Evolutionary conservation across 2,329 filamentous ascomycete genomes (phyloP).

Genomic region (Pseudogymnoascus sp.): DNA sequence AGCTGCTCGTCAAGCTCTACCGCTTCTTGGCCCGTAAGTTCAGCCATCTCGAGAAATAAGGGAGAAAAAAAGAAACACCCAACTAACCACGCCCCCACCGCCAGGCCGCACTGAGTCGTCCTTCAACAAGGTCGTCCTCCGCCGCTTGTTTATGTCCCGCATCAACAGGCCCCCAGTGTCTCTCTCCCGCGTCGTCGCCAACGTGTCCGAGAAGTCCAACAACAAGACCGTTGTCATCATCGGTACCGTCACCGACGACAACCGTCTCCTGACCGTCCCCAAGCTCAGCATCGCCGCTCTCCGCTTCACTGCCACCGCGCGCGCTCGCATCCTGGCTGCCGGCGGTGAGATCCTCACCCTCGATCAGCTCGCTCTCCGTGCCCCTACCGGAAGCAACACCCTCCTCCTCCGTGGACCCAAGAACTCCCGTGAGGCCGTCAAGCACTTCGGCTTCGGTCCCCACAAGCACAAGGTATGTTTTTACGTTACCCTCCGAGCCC

Average conservation of each 20-base stretch:
- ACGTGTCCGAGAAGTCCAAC: constrained; percentile 54
- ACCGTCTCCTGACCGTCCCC: constrained; percentile 80
- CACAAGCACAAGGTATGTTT: constrained; percentile 86
- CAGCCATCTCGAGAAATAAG: too few species aligned
- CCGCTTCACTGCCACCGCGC: constrained; percentile 92
- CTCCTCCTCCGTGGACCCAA: constrained; percentile 95
- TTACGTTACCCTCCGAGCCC: not conserved
- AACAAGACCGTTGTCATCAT: constrained; percentile 89
- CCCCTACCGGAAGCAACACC: constrained; percentile 94
- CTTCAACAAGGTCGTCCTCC: constrained; percentile 99
- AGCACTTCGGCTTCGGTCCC: constrained; percentile 98
- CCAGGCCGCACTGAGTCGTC: constrained; percentile 86
- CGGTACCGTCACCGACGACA: constrained; percentile 95
- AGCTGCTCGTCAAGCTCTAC: constrained; percentile 97
- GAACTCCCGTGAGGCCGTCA: constrained; percentile 95
- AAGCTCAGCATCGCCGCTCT: constrained; percentile 92
- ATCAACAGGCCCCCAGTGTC: constrained; percentile 96
- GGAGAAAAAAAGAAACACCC: too few species aligned
- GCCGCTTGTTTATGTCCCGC: constrained; percentile 95
- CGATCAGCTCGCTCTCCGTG: constrained; percentile 91
- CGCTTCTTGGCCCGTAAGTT: constrained; percentile 89
- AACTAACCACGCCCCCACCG: too few species aligned
- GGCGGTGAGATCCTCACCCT: constrained; percentile 93
- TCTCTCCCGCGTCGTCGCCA: constrained; percentile 77
- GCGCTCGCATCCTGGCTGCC: constrained; percentile 84